phyloP scores from a whole-genome alignment of 2,329 filamentous ascomycete species.

The Ascochyta lentis region DNA sequence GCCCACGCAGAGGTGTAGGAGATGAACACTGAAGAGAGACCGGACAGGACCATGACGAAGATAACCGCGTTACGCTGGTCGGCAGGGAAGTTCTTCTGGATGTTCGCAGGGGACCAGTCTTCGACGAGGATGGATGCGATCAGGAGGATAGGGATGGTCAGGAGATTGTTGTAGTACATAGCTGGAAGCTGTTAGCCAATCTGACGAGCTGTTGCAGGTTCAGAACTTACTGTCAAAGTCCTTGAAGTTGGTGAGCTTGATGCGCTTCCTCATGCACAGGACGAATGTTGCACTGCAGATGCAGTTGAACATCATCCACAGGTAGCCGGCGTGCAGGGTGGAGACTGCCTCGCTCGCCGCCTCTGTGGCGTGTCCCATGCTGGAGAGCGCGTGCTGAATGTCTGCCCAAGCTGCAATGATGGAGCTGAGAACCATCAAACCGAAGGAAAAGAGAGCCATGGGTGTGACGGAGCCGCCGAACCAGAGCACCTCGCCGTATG shows the following conservation, averaged over 20 bases:
- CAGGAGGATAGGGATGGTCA: conserved; percentile 91
- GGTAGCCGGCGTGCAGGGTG: conserved; percentile 90
- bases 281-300: conserved; percentile 91
- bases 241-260: conserved; percentile 99
- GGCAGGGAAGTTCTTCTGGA: conserved; percentile 86
- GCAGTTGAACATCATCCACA: conserved; percentile 98
- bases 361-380: conserved; percentile 58
- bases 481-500: conserved; percentile 97
- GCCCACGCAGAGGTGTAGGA: conserved; percentile 99
- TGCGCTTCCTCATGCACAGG: conserved; percentile 94
- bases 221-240: conserved; percentile 89
- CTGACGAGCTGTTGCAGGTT: conserved; percentile 21
- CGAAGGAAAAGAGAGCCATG: conserved; percentile 90
- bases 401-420: conserved; percentile 97
- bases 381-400: conserved; percentile 81
- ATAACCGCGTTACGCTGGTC: conserved; percentile 80
- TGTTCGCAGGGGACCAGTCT: conserved; percentile 88
- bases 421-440: conserved; percentile 94
- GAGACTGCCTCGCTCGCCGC: conserved; percentile 79
- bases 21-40: conserved; percentile 92
- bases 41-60: conserved; percentile 91
- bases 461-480: conserved; percentile 92
- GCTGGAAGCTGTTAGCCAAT: conserved; percentile 60
- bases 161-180: conserved; percentile 99
- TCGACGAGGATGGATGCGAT: conserved; percentile 82